Conservation (phyloP, 2,329 filamentous ascomycete species). For the Chrysosphaeria jannelii region DNA sequence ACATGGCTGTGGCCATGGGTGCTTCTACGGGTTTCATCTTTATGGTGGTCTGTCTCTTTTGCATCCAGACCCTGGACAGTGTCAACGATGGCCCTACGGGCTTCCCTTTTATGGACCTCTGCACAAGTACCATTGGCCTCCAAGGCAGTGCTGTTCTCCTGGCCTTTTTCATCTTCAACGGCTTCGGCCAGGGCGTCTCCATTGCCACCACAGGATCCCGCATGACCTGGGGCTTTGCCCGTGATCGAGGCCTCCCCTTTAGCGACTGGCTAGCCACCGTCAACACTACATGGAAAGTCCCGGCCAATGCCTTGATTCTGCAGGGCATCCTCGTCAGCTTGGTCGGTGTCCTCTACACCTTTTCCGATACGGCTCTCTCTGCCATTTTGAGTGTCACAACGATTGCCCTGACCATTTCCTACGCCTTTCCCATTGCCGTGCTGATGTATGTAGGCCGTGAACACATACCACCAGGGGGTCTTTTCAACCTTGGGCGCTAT, state of each 20-base stretch:
- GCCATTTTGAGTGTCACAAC: slow-evolving; percentile 24
- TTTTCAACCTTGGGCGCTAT: slow-evolving; percentile 2
- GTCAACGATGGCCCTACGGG: slow-evolving; percentile 9
- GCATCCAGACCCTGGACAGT: slow-evolving; percentile 2
- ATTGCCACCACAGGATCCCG: slow-evolving; percentile 11
- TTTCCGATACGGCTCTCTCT: slow-evolving; percentile 19
- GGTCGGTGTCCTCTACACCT: slow-evolving; percentile 14
- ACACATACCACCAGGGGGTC: slow-evolving; percentile 13
- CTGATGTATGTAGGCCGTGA: slow-evolving; percentile 20
- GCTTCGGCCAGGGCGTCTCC: slow-evolving; percentile 8
- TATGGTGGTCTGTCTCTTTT: slow-evolving; percentile 4
- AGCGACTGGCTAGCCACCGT: slow-evolving; percentile 11
- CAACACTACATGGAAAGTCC: slow-evolving; percentile 11
- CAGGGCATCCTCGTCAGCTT: slow-evolving; percentile 3
- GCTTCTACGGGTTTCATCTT: slow-evolving; percentile 9
- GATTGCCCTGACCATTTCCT: slow-evolving; percentile 22
- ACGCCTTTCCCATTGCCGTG: slow-evolving; percentile 17
- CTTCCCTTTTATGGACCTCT: slow-evolving; percentile 16
- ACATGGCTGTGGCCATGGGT: slow-evolving; percentile 8
- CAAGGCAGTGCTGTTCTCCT: slow-evolving; percentile 9
- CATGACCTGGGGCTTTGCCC: slow-evolving; percentile 15
- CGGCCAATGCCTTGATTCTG: slow-evolving; percentile 5
- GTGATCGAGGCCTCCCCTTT: slow-evolving; percentile 14
- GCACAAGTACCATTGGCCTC: slow-evolving; percentile 12
- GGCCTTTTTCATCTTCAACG: slow-evolving; percentile 14